Percentiles rank a stretch among this genome's conserved stretches.
phyloP scores from a whole-genome alignment of 371 early-diverging fungal genomes.

The Mortierella sp. region DNA sequence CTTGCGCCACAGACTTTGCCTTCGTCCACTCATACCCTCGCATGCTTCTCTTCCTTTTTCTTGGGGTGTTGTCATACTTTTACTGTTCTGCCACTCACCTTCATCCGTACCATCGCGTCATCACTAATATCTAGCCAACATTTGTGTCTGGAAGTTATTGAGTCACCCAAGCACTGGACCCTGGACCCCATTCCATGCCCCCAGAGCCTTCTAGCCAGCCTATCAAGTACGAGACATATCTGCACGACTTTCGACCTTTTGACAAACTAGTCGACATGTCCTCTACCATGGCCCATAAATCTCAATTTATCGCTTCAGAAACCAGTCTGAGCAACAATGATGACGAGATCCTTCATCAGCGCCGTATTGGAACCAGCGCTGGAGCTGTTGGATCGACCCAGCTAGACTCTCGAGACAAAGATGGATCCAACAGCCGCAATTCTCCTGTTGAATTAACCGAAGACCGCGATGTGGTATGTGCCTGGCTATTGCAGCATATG shows the following conservation, averaged over 20 bases:
- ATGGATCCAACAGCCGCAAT: slow-evolving; percentile 25
- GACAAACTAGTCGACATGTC: slow-evolving; percentile 21
- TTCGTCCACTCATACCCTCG: too few species aligned
- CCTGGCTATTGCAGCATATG: background rate
- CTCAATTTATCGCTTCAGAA: slow-evolving; percentile 37
- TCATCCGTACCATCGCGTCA: background rate
- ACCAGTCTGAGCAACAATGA: slow-evolving; percentile 26
- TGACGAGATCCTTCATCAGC: slow-evolving; percentile 46
- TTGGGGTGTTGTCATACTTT: background rate
- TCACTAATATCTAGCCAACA: background rate
- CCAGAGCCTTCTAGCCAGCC: slow-evolving; percentile 32
- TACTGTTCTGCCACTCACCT: background rate
- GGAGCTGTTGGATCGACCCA: slow-evolving; percentile 46
- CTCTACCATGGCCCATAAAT: slow-evolving; percentile 43
- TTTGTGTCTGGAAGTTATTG: slow-evolving; percentile 6
- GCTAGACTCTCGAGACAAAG: slow-evolving; percentile 21
- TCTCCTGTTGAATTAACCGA: slow-evolving; percentile 32
- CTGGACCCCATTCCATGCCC: slow-evolving; percentile 32
- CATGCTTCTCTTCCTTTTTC: too few species aligned
- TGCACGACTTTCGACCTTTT: slow-evolving; percentile 19
- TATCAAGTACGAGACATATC: slow-evolving; percentile 20
- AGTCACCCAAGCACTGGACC: slow-evolving; percentile 12
- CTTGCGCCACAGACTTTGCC: background rate
- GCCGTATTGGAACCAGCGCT: slow-evolving; percentile 22
- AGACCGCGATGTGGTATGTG: slow-evolving; percentile 45